A percentile compares a stretch with the other conserved stretches of the same genome.
These are phyloP conservation scores for Teunomyces kruisii DNA, from an alignment of 805 yeast species.

Conservation along the genomic window DNA sequence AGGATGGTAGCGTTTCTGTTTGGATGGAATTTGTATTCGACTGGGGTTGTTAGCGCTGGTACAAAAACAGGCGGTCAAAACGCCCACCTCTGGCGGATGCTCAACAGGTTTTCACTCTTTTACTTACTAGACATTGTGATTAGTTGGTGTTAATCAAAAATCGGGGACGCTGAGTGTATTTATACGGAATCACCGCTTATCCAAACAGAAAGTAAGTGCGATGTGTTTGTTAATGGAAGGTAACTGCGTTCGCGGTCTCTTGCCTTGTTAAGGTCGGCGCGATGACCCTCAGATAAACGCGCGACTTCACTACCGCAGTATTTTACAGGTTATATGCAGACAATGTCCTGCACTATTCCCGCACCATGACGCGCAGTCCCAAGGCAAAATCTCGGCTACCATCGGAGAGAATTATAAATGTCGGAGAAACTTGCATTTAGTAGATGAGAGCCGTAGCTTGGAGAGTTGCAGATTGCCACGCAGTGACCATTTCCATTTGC, in stretches of 20 bases:
- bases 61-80: neutral
- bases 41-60: conserved; percentile 15
- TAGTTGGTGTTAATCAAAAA: neutral
- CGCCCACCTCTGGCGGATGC: too few relatives aligned
- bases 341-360: neutral
- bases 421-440: conserved; percentile 4
- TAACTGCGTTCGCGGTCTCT: conserved; percentile 2
- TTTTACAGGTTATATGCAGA: neutral
- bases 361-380: neutral
- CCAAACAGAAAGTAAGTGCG: neutral
- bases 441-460: neutral
- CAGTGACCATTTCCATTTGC: neutral
- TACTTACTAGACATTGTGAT: conserved; percentile 9
- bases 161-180: neutral
- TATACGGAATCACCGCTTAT: neutral
- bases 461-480: neutral
- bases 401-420: neutral
- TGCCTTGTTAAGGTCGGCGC: neutral
- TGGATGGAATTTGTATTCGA: conserved; percentile 54
- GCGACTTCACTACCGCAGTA: neutral
- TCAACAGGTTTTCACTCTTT: too few relatives aligned
- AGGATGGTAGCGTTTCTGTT: conserved; percentile 64
- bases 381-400: neutral
- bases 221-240: conserved; percentile 3
- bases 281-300: neutral